Conservation (phyloP, 805 yeast genomes). For the Ogataea dorogensis region DNA sequence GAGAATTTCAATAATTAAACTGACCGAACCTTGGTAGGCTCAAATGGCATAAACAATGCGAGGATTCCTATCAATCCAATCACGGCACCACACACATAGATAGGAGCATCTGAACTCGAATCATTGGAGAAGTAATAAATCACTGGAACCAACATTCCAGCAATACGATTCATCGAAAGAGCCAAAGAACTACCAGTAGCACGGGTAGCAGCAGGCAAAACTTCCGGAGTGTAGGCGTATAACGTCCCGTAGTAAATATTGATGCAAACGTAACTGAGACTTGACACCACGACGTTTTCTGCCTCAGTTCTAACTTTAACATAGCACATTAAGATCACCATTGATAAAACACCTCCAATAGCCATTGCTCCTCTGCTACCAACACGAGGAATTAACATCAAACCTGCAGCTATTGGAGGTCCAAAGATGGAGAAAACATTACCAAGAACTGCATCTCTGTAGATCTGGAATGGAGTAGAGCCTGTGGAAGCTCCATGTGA, state of each 20-base stretch:
- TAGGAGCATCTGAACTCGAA: constrained; percentile 50
- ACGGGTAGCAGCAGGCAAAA: constrained; percentile 45
- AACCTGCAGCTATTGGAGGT: constrained; percentile 45
- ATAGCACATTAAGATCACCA: constrained; percentile 53
- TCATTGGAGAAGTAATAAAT: constrained; percentile 47
- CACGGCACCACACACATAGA: constrained; percentile 51
- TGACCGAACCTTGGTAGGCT: constrained; percentile 34
- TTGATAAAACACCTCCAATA: constrained; percentile 47
- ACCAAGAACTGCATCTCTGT: constrained; percentile 43
- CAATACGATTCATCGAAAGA: constrained; percentile 45
- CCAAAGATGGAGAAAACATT: constrained; percentile 43
- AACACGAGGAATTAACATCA: constrained; percentile 28
- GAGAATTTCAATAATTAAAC: constrained; percentile 15
- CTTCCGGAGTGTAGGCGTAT: constrained; percentile 62
- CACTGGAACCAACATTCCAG: constrained; percentile 52
- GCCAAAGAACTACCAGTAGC: constrained; percentile 59
- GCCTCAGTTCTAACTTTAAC: constrained; percentile 53
- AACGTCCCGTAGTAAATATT: constrained; percentile 52
- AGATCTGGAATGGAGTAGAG: constrained; percentile 34
- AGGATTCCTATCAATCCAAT: constrained; percentile 44
- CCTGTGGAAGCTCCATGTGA: constrained; percentile 46
- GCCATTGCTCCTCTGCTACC: constrained; percentile 54
- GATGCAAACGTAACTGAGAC: constrained; percentile 42
- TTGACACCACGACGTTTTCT: constrained; percentile 45
- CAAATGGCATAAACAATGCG: constrained; percentile 42